Evolutionary conservation across 257 asterid species (phyloP).

Genomic region (Petrea volubilis): DNA sequence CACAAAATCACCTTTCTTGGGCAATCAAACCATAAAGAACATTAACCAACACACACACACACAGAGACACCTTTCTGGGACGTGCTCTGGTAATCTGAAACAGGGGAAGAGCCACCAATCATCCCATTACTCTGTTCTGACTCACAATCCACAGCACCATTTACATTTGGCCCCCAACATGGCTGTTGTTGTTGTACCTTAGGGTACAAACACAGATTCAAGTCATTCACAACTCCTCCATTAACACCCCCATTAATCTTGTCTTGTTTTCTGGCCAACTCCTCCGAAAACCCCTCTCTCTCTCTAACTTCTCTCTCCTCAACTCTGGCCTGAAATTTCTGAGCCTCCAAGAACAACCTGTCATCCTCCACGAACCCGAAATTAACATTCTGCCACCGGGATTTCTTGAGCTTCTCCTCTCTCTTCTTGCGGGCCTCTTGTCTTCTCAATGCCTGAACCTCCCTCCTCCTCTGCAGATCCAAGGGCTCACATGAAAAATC

Average conservation of each 20-base stretch:
- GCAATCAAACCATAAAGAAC: neutral
- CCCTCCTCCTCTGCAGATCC: constrained; percentile 40
- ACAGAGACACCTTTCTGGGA: constrained; percentile 45
- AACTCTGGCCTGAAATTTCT: constrained; percentile 32
- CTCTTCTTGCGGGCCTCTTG: constrained; percentile 53
- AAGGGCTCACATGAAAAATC: neutral
- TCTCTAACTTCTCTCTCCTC: constrained; percentile 44
- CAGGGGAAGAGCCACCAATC: constrained; percentile 32
- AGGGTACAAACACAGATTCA: constrained; percentile 32
- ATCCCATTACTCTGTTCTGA: constrained; percentile 30
- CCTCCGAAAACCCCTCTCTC: constrained; percentile 27
- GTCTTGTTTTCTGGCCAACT: constrained; percentile 10
- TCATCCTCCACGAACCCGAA: constrained; percentile 21
- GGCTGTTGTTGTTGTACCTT: constrained; percentile 11
- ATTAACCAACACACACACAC: neutral
- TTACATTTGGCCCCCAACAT: constrained; percentile 7
- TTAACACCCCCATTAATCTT: neutral
- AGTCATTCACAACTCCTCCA: constrained; percentile 14
- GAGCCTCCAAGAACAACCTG: constrained; percentile 36
- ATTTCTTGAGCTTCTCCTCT: constrained; percentile 42
- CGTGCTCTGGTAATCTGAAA: constrained; percentile 53
- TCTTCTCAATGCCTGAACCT: constrained; percentile 56
- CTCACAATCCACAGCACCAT: constrained; percentile 27
- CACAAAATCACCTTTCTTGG: too few species aligned
- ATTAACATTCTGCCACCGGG: constrained; percentile 11